Evolutionary conservation across 805 yeast genomes (phyloP), one percentile per base, ranked within the genome.

Genomic region (Barnettozyma salicaria): DNA sequence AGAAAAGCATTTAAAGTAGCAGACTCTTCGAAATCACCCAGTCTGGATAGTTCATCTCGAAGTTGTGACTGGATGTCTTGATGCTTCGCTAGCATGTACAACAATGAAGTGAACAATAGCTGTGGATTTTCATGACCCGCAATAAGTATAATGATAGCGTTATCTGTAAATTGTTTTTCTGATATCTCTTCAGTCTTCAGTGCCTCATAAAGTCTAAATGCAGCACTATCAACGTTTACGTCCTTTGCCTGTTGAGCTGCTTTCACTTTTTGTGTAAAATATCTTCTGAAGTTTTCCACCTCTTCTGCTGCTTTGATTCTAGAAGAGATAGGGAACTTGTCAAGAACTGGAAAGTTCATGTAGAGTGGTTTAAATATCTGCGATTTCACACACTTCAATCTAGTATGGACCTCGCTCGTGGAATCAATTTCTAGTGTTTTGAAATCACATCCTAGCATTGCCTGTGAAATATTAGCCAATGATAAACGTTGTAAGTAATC

Each of bases 51-150:
- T 18, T 50, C 59, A 1, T 39, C 23, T 27, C 72, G 48, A 6
- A 68, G 39, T 8, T 43, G 41, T 1, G 34, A 22, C 41, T 72
- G 77, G 7, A 61, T 38, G 1, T 44, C 33, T 1, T 55, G 56
- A 44, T 66, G 36, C 40, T 74, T 75, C 2, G 71, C 73, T 19
- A 76, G 45, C 11, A 71, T 43, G 39, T 66, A 75, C 2, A 76
- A 44, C 6, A 69, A 47, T 0, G 78, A 70, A 1, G 71, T 63
- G 42, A 75, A 46, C 9, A 75, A 53, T 18, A 76, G 49, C 41
- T 74, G 76, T 0, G 82, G 82, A 42, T 76, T 76, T 45, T 76
- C 82, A 52, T 76, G 82, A 0, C 81, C 82, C 1, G 82, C 82
- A 30, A 76, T 71, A 48, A 76, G 53, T 4, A 74, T 59, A 13